A percentile compares a stretch with the other conserved stretches of the same genome.
phyloP scores from a whole-genome alignment of 2,329 filamentous ascomycete genomes.

The Fusarium duplospermum region DNA sequence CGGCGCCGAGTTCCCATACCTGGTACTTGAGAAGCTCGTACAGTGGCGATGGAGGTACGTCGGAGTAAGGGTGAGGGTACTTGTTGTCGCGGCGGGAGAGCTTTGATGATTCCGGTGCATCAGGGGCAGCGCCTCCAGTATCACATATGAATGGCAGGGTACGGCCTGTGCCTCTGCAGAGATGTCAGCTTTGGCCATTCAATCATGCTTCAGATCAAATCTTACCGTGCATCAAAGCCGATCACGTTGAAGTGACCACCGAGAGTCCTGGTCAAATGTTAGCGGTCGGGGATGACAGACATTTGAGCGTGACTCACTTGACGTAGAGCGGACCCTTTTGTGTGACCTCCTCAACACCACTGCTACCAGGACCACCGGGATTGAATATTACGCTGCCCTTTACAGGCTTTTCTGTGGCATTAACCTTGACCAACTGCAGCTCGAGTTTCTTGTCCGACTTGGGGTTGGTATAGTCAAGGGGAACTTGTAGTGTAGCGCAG shows the following conservation, averaged over 20 bases:
- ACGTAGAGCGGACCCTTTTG: not conserved
- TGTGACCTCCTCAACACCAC: slow-evolving; percentile 17
- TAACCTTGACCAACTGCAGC: slow-evolving; percentile 48
- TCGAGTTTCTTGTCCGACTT: slow-evolving; percentile 42
- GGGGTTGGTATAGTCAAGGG: slow-evolving; percentile 52
- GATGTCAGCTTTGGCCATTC: not conserved
- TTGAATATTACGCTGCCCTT: slow-evolving; percentile 54
- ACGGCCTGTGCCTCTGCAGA: slow-evolving; percentile 16
- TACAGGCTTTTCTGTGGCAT: slow-evolving; percentile 43
- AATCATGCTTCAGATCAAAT: not conserved
- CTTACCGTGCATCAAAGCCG: slow-evolving; percentile 29
- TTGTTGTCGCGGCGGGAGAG: not conserved
- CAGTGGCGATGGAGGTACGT: not conserved
- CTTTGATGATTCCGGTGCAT: not conserved
- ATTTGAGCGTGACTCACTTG: slow-evolving; percentile 3
- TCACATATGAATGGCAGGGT: slow-evolving; percentile 18
- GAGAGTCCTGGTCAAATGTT: slow-evolving; percentile 8
- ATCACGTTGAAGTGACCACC: slow-evolving; percentile 22
- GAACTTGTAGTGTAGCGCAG: slow-evolving; percentile 52
- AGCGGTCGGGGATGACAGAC: not conserved
- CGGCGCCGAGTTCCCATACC: not conserved
- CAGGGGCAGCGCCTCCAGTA: not conserved
- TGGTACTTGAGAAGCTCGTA: not conserved
- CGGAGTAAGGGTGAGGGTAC: not conserved
- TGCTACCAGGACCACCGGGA: slow-evolving; percentile 50